These are phyloP conservation scores for Combretum micranthum DNA, from an alignment of 345 rosid species.

Conservation along the genomic window DNA sequence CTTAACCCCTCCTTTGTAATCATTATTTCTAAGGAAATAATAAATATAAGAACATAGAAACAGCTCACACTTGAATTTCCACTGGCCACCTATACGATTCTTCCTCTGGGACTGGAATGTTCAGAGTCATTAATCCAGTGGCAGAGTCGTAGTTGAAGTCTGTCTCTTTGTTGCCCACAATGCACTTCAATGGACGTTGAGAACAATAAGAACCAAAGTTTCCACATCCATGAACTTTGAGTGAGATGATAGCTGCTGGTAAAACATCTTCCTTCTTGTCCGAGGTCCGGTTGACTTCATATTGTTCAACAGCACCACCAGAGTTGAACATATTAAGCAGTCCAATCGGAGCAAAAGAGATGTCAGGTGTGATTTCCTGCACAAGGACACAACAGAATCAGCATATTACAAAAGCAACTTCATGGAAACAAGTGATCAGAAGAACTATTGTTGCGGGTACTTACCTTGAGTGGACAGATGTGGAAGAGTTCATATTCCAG, in stretches of 20 bases:
- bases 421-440: not conserved
- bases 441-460: not conserved
- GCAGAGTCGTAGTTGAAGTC: constrained; percentile 45
- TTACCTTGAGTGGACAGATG: constrained; percentile 70
- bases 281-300: constrained; percentile 30
- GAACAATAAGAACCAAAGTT: constrained; percentile 68
- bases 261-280: constrained; percentile 27
- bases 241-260: too few species aligned
- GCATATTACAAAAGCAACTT: not conserved
- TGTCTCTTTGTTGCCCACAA: constrained; percentile 37
- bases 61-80: constrained; percentile 47
- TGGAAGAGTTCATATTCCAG: constrained; percentile 91
- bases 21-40: too few species aligned
- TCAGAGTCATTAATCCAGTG: constrained; percentile 51
- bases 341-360: constrained; percentile 82
- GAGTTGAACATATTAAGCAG: constrained; percentile 83
- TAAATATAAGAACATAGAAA: too few species aligned
- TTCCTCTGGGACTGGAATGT: constrained; percentile 48
- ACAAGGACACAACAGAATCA: constrained; percentile 1
- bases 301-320: constrained; percentile 64
- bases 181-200: constrained; percentile 61
- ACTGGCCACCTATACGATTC: constrained; percentile 88
- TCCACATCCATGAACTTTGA: constrained; percentile 26
- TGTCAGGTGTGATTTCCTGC: constrained; percentile 56
- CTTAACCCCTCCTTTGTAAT: too few species aligned